Conservation (phyloP, 1,284 basidiomycete genomes). For the Ceratobasidium sp. region DNA sequence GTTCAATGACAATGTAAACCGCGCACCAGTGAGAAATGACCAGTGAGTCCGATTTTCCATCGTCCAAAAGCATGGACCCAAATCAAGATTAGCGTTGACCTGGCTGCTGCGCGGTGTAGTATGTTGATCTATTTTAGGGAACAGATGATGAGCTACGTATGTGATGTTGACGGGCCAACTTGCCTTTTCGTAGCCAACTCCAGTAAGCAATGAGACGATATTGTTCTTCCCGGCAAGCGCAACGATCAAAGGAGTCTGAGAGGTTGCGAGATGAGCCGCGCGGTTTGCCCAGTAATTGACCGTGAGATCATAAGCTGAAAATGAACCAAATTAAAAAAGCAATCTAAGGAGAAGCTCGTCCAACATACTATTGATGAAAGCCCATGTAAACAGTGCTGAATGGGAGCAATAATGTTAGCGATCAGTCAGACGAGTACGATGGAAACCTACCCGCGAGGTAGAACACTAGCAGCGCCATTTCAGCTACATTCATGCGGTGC, state of each 20-base stretch:
- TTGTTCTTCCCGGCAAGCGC: conserved; percentile 50
- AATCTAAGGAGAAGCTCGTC: conserved; percentile 48
- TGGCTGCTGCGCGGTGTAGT: conserved; percentile 47
- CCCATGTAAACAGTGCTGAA: conserved; percentile 37
- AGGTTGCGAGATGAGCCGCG: conserved; percentile 51
- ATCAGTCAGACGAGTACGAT: background rate
- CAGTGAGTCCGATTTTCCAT: conserved; percentile 27
- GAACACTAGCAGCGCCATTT: conserved; percentile 13
- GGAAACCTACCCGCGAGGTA: conserved; percentile 34
- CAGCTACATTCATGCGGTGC: conserved; percentile 44
- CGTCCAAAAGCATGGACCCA: conserved; percentile 47
- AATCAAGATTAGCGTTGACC: conserved; percentile 44
- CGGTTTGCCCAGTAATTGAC: conserved; percentile 40
- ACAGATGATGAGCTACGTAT: background rate
- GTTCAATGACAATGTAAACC: background rate
- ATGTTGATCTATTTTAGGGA: conserved; percentile 38
- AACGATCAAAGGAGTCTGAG: conserved; percentile 56
- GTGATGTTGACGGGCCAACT: background rate
- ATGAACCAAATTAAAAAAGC: conserved; percentile 46
- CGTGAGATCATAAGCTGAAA: conserved; percentile 52
- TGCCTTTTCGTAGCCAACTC: conserved; percentile 47
- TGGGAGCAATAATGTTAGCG: conserved; percentile 40
- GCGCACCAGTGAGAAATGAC: conserved; percentile 21
- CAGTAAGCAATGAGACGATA: conserved; percentile 45
- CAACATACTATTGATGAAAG: conserved; percentile 52